A percentile compares a stretch with the other conserved stretches of the same genome.
phyloP scores from a whole-genome alignment of 2,329 filamentous ascomycete species.

The Fusarium virguliforme region DNA sequence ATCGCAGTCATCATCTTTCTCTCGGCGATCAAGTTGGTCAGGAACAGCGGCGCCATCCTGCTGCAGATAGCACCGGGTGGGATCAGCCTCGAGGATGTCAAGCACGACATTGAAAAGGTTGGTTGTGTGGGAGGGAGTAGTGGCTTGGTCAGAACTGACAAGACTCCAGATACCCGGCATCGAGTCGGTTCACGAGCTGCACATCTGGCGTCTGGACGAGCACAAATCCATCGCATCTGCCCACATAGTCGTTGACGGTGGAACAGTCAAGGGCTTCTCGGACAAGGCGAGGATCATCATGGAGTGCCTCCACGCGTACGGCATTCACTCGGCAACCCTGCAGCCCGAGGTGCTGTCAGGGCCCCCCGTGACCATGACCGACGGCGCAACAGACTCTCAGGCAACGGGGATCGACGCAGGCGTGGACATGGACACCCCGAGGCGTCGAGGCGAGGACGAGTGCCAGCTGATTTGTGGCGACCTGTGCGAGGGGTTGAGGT shows the following conservation, averaged over 20 bases:
- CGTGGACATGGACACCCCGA: conserved; percentile 17
- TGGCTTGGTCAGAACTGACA: conserved; percentile 31
- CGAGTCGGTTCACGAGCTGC: conserved; percentile 78
- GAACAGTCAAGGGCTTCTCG: conserved; percentile 72
- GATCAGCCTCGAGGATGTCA: conserved; percentile 74
- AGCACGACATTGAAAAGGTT: conserved; percentile 78
- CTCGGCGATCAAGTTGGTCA: conserved; percentile 75
- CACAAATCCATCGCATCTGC: conserved; percentile 79
- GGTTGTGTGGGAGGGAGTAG: background rate
- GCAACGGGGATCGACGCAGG: conserved; percentile 29
- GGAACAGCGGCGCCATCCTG: conserved; percentile 75
- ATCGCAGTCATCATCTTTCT: conserved; percentile 82
- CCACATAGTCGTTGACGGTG: conserved; percentile 75
- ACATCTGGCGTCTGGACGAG: conserved; percentile 82
- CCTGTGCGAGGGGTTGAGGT: conserved; percentile 67
- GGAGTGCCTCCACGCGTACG: conserved; percentile 81
- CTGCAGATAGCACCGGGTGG: conserved; percentile 76
- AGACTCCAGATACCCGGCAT: conserved; percentile 74
- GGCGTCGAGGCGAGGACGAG: conserved; percentile 47
- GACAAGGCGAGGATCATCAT: conserved; percentile 73
- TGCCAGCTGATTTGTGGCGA: conserved; percentile 70
- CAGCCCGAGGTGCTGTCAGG: conserved; percentile 71
- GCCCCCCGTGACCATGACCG: conserved; percentile 30
- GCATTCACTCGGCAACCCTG: conserved; percentile 79
- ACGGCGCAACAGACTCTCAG: conserved; percentile 26